phyloP scores from a whole-genome alignment of 208 protist genomes.

The Leishmania tropica region DNA sequence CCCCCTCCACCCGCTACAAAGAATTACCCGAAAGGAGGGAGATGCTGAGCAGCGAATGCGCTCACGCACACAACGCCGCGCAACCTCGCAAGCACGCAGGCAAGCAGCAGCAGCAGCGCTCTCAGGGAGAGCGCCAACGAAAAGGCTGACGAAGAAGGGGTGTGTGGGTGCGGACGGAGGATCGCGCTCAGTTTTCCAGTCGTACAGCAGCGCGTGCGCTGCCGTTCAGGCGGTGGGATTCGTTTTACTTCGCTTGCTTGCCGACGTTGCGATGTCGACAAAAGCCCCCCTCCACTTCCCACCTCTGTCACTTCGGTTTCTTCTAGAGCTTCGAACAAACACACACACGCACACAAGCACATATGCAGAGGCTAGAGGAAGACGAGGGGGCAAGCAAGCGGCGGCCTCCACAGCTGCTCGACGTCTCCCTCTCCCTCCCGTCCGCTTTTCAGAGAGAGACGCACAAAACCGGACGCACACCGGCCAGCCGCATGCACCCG shows the following conservation, averaged over 20 bases:
- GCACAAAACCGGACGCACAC: background rate
- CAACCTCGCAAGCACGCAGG: background rate
- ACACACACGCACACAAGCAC: too few relatives aligned
- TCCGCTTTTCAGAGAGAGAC: background rate
- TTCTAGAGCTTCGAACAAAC: background rate
- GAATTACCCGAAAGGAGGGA: background rate
- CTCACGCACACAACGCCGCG: background rate
- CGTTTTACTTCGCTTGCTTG: background rate
- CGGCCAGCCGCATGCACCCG: background rate
- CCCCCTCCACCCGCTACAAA: too few relatives aligned
- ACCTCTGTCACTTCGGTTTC: background rate
- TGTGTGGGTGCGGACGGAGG: background rate
- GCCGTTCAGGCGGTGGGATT: background rate
- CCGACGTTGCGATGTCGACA: background rate
- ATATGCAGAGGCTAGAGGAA: background rate
- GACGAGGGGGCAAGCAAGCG: background rate
- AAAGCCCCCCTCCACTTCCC: background rate
- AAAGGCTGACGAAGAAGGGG: background rate
- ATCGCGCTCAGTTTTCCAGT: background rate
- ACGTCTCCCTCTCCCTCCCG: background rate
- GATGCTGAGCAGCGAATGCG: background rate
- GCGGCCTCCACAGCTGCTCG: background rate
- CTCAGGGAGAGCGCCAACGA: background rate
- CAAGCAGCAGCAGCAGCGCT: background rate
- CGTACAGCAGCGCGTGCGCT: background rate